Percentiles rank a stretch among this genome's conserved stretches.
These are phyloP conservation scores for Melanogaster broomeanus DNA, from an alignment of 768 basidiomycete species.

Conservation along the genomic window DNA sequence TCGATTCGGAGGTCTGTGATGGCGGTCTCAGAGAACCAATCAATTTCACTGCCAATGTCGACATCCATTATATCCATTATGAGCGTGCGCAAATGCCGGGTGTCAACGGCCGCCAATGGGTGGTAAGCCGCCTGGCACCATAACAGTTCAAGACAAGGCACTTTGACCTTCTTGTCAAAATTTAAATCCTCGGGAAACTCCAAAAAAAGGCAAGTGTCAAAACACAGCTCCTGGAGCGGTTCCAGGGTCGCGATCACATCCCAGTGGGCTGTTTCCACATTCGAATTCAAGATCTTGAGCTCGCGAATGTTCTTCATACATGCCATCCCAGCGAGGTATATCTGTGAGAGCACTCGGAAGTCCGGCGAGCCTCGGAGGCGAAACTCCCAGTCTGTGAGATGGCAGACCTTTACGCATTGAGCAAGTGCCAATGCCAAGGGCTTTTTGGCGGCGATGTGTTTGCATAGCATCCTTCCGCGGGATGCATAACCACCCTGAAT, in stretches of 20 bases:
- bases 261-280: slow-evolving; percentile 18
- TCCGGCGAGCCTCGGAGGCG: no score
- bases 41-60: background rate
- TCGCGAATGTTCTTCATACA: slow-evolving; percentile 19
- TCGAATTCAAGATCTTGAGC: slow-evolving; percentile 9
- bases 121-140: background rate
- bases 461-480: slow-evolving; percentile 21
- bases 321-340: slow-evolving; percentile 6
- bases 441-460: slow-evolving; percentile 24
- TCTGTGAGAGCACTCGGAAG: no score
- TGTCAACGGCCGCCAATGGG: background rate
- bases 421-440: slow-evolving; percentile 33
- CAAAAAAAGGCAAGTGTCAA: slow-evolving; percentile 1
- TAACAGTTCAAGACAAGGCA: slow-evolving; percentile 3
- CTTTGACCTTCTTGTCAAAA: slow-evolving; percentile 3
- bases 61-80: background rate
- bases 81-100: background rate
- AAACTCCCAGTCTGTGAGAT: slow-evolving; percentile 12
- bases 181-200: background rate
- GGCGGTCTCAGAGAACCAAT: background rate
- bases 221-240: slow-evolving; percentile 18
- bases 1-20: slow-evolving; percentile 3
- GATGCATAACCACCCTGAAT: no score
- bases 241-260: slow-evolving; percentile 5
- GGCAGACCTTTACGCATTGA: slow-evolving; percentile 28